phyloP scores from a whole-genome alignment of 2,329 filamentous ascomycete genomes.

The Nannizzia gypsea region DNA sequence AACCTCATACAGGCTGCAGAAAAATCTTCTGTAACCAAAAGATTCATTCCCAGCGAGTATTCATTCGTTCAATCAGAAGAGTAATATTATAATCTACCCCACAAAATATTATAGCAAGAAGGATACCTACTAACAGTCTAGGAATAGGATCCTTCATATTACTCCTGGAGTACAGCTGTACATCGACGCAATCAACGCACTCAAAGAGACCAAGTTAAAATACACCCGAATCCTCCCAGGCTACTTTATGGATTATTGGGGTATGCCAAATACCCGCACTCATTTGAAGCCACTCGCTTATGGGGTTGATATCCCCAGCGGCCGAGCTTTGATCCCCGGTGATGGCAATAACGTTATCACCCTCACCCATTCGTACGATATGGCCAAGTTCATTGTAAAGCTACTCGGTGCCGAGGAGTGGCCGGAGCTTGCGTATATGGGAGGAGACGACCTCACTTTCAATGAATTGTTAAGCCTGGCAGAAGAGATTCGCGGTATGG shows the following conservation, averaged over 20 bases:
- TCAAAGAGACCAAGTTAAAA: background rate
- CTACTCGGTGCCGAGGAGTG: background rate
- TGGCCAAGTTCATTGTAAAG: slow-evolving; percentile 1
- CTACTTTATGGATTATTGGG: slow-evolving; percentile 2
- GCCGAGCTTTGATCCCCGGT: background rate
- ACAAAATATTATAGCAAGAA: no score
- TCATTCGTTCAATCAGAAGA: slow-evolving; percentile 1
- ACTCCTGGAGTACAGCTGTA: background rate
- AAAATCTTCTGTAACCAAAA: background rate
- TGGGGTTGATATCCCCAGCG: background rate
- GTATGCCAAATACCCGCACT: background rate
- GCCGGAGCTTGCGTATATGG: background rate
- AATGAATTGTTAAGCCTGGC: background rate
- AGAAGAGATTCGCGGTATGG: background rate
- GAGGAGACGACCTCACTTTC: background rate
- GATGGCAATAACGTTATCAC: background rate
- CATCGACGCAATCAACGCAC: background rate
- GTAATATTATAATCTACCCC: background rate
- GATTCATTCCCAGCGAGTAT: slow-evolving; percentile 1
- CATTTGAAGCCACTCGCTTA: background rate
- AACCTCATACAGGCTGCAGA: slow-evolving; percentile 4
- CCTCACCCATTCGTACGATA: background rate
- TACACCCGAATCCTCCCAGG: background rate
- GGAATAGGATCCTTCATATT: background rate
- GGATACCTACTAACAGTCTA: background rate